Evolutionary conservation across 441 rosid genomes (phyloP).

Genomic region (Raphanus hybrid): DNA sequence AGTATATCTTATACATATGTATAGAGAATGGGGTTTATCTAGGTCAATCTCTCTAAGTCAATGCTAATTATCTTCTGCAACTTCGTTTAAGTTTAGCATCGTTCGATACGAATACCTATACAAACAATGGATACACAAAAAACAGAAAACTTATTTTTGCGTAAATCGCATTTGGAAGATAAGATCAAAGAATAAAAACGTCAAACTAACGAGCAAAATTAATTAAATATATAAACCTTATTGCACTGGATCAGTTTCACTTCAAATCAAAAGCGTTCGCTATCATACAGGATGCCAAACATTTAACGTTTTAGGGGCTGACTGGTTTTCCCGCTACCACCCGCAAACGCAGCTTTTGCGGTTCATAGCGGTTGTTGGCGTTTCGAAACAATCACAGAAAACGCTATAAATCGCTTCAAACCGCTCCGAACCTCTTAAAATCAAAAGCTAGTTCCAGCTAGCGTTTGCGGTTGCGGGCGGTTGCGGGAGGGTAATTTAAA

Average conservation of each 20-base stretch:
- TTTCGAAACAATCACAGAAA: no score
- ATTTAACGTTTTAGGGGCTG: background rate
- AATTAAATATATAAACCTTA: background rate
- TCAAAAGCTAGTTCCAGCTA: no score
- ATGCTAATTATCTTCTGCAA: slow-evolving; percentile 1
- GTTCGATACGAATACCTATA: background rate
- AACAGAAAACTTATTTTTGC: background rate
- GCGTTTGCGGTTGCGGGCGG: no score
- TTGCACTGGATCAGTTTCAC: background rate
- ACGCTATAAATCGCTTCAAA: no score
- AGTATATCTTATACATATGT: background rate
- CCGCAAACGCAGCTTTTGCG: no score
- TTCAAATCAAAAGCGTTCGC: background rate
- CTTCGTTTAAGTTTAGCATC: background rate
- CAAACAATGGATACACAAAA: background rate
- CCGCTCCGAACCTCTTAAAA: no score
- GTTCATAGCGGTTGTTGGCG: no score
- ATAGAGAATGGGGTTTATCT: no score
- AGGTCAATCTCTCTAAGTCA: background rate
- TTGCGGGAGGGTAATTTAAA: no score
- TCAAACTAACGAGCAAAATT: background rate
- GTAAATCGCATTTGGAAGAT: background rate
- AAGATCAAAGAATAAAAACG: background rate
- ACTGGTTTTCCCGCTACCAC: no score
- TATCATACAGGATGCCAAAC: background rate